Percentiles rank a stretch among this genome's conserved stretches.
Conservation (phyloP, 805 yeast species). For the Pichia phayaonensis region DNA sequence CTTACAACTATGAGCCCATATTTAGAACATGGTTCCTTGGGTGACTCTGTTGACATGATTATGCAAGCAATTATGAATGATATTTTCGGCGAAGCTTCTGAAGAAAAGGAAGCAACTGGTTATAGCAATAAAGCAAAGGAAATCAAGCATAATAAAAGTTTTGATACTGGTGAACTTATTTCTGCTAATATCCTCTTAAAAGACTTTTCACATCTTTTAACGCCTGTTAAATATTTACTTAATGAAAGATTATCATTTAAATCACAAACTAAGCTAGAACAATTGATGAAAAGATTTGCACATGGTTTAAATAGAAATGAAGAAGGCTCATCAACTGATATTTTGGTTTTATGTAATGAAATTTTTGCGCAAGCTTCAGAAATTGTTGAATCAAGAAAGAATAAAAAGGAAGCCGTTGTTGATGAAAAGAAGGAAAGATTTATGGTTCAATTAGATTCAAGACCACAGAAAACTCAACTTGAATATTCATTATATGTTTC, state of each 20-base stretch:
- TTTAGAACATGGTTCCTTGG: constrained; percentile 65
- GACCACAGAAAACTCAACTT: constrained; percentile 42
- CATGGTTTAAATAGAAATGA: constrained; percentile 71
- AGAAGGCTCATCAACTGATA: constrained; percentile 47
- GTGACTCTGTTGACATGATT: constrained; percentile 49
- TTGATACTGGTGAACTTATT: constrained; percentile 75
- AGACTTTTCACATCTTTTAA: constrained; percentile 48
- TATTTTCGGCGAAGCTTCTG: constrained; percentile 83
- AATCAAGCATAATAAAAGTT: constrained; percentile 82
- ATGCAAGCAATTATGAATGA: constrained; percentile 84
- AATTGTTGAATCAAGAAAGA: constrained; percentile 16
- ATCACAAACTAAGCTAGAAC: constrained; percentile 69
- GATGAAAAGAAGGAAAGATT: constrained; percentile 45
- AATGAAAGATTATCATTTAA: constrained; percentile 58
- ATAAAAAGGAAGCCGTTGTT: constrained; percentile 14
- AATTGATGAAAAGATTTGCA: constrained; percentile 66
- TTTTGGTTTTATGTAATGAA: constrained; percentile 67
- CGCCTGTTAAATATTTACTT: constrained; percentile 61
- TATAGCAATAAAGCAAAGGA: constrained; percentile 82
- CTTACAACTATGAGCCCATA: constrained; percentile 40
- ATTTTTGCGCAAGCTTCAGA: constrained; percentile 48
- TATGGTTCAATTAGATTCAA: constrained; percentile 63
- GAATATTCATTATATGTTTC: constrained; percentile 51
- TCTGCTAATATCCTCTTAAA: constrained; percentile 55
- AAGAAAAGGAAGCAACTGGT: constrained; percentile 92